A percentile compares a stretch with the other conserved stretches of the same genome.
Evolutionary conservation across 495 filamentous ascomycete genomes (phyloP).

Genomic region (Aspergillus indologenus): DNA sequence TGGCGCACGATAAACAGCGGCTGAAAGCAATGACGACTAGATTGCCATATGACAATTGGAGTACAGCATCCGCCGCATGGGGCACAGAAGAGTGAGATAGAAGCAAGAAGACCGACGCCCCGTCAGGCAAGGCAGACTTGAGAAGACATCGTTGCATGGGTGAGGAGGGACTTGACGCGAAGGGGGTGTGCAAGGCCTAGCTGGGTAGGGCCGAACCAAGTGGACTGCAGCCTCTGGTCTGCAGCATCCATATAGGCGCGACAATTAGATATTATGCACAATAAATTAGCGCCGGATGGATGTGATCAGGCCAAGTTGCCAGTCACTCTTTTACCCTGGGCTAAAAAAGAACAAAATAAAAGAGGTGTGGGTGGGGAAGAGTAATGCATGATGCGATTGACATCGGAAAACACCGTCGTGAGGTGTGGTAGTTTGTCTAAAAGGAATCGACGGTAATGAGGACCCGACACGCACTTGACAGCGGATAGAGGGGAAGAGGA

Average conservation of each 20-base stretch:
- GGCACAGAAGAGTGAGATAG: constrained; percentile 23
- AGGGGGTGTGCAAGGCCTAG: constrained; percentile 24
- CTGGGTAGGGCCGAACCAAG: constrained; percentile 27
- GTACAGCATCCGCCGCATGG: constrained; percentile 25
- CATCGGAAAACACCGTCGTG: constrained; percentile 17
- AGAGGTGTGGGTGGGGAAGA: neutral
- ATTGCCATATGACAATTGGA: constrained; percentile 31
- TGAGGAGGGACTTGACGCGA: constrained; percentile 15
- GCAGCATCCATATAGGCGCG: constrained; percentile 29
- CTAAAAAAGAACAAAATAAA: constrained; percentile 4
- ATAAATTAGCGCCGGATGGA: constrained; percentile 35
- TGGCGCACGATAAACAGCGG: constrained; percentile 31
- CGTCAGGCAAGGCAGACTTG: constrained; percentile 40
- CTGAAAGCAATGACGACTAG: constrained; percentile 26
- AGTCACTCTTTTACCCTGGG: constrained; percentile 11
- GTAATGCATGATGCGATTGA: constrained; percentile 15
- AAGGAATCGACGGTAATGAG: constrained; percentile 11
- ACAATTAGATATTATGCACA: constrained; percentile 22
- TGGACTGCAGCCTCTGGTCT: constrained; percentile 33
- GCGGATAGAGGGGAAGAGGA: constrained; percentile 5
- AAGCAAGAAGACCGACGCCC: constrained; percentile 29
- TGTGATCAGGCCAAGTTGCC: constrained; percentile 25
- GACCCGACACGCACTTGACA: neutral
- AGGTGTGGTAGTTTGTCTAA: neutral
- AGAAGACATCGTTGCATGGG: constrained; percentile 23